Conservation (phyloP, 2,329 filamentous ascomycete species). For the Colletotrichum sp. region DNA sequence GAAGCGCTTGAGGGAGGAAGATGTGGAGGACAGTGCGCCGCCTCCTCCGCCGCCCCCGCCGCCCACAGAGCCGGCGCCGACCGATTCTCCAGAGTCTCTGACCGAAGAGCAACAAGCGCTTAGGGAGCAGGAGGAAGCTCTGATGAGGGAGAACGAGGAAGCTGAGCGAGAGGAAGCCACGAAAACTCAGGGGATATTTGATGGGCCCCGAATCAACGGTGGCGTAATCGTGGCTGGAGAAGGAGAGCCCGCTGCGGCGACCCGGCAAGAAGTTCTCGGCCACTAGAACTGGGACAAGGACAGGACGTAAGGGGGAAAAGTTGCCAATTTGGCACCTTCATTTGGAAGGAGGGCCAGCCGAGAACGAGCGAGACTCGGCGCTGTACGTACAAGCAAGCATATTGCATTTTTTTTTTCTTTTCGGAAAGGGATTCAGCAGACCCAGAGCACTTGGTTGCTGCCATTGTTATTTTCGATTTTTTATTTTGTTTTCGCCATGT, state of each 20-base stretch:
- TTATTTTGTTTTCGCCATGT: not conserved
- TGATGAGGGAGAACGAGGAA: conserved; percentile 60
- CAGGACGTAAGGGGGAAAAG: not conserved
- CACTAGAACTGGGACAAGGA: conserved; percentile 9
- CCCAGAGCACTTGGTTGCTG: not conserved
- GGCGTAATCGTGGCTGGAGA: conserved; percentile 3
- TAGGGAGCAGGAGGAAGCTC: conserved; percentile 54
- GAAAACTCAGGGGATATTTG: not conserved
- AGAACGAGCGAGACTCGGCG: conserved; percentile 1
- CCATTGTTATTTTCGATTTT: not conserved
- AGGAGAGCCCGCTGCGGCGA: not conserved
- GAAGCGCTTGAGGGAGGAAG: conserved; percentile 58
- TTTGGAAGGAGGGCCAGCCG: not conserved
- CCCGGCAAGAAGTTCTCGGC: conserved; percentile 22
- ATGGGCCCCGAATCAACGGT: not conserved
- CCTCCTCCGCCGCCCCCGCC: conserved; percentile 56
- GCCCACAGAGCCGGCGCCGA: conserved; percentile 32
- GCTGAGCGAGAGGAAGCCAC: conserved; percentile 45
- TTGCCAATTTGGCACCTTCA: not conserved
- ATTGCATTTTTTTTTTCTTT: conserved; percentile 15
- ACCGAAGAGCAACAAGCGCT: conserved; percentile 50
- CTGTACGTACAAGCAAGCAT: conserved; percentile 21
- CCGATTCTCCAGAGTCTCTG: conserved; percentile 34
- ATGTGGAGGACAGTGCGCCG: conserved; percentile 37
- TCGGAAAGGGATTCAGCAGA: conserved; percentile 15